These are phyloP conservation scores for Cystoderma amianthinum DNA, from an alignment of 768 basidiomycete species.

Conservation along the genomic window DNA sequence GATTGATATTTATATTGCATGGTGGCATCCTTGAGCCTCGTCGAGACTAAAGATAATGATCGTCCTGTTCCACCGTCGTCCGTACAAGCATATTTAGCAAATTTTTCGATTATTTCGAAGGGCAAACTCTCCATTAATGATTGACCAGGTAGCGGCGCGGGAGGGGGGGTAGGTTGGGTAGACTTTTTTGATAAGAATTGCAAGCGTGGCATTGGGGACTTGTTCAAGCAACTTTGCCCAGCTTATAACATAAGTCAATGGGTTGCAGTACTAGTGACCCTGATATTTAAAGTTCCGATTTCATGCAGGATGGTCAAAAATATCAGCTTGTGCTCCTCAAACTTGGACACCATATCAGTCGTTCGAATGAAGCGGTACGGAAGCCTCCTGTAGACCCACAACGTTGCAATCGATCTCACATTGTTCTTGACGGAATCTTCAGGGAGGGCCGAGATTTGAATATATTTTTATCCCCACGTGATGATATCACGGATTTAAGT, in stretches of 20 bases:
- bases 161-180: no score
- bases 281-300: neutral
- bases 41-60: slow-evolving; percentile 26
- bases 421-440: no score
- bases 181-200: no score
- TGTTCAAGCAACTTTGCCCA: neutral
- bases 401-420: no score
- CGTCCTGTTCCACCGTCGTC: slow-evolving; percentile 28
- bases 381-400: neutral
- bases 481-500: no score
- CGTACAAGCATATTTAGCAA: slow-evolving; percentile 20
- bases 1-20: slow-evolving; percentile 18
- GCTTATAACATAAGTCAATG: neutral
- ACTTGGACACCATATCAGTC: neutral
- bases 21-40: slow-evolving; percentile 17
- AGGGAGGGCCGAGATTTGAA: no score
- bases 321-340: neutral
- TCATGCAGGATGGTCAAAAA: no score
- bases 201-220: neutral
- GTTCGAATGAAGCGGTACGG: neutral
- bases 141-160: no score
- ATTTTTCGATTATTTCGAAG: neutral
- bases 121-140: neutral
- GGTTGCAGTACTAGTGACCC: neutral
- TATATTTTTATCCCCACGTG: no score